Conservation (phyloP, 1,284 basidiomycete species). For the Sporisorium sorghi region DNA sequence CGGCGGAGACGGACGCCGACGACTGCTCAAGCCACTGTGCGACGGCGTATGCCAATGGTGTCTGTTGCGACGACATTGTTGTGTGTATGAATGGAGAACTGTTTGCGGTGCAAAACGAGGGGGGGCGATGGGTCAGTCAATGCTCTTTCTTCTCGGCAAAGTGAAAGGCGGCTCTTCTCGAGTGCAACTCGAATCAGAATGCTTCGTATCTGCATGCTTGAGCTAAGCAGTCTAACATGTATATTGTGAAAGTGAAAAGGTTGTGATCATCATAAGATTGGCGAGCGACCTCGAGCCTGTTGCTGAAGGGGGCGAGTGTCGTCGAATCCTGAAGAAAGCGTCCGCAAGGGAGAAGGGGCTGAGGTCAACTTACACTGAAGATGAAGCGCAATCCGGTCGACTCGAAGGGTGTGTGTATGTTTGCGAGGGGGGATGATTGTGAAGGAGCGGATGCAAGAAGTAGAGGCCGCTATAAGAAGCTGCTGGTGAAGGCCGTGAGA, state of each 20-base stretch:
- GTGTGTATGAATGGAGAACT: slow-evolving; percentile 4
- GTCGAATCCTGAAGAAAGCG: slow-evolving; percentile 10
- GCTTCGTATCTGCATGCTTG: slow-evolving; percentile 47
- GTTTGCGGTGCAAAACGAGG: not conserved
- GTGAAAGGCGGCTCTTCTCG: not conserved
- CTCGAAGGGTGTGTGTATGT: not conserved
- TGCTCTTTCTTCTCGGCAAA: not conserved
- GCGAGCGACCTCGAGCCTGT: not conserved
- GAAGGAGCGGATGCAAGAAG: too few species aligned
- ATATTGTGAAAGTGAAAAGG: slow-evolving; percentile 52
- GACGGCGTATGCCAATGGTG: slow-evolving; percentile 61
- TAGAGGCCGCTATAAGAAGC: slow-evolving; percentile 6
- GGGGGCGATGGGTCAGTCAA: slow-evolving; percentile 8
- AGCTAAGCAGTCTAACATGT: slow-evolving; percentile 57
- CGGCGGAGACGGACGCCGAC: slow-evolving; percentile 27
- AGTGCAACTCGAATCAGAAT: slow-evolving; percentile 25
- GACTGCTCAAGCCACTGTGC: slow-evolving; percentile 60
- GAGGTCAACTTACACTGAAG: not conserved
- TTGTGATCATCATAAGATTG: slow-evolving; percentile 46
- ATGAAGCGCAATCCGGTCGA: slow-evolving; percentile 2
- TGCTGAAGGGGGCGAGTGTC: not conserved
- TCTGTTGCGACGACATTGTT: slow-evolving; percentile 39
- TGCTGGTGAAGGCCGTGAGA: not conserved
- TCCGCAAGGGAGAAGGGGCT: not conserved
- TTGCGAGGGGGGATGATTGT: not conserved